Conservation (phyloP, 73 alveolate species). For the Blepharisma stoltei region DNA sequence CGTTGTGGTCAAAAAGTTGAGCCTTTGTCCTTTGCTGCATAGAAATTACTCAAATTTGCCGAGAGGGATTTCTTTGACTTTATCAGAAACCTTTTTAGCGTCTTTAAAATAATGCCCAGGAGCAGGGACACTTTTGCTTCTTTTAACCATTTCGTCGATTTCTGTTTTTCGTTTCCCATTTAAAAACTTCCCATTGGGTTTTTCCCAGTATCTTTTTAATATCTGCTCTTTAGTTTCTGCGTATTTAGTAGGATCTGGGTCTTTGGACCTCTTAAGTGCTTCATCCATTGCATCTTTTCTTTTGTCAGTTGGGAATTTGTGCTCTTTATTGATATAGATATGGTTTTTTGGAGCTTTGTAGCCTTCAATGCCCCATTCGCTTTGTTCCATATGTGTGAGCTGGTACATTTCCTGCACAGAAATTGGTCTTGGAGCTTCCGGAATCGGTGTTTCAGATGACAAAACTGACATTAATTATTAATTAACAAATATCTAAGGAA, state of each 20-base stretch:
- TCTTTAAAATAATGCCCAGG: slow-evolving; percentile 9
- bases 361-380: slow-evolving; percentile 10
- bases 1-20: slow-evolving; percentile 12
- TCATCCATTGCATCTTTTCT: neutral
- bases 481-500: too few relatives aligned
- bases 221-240: neutral
- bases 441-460: too few relatives aligned
- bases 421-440: too few relatives aligned
- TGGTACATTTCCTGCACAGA: too few relatives aligned
- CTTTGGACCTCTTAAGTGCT: neutral
- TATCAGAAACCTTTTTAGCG: neutral
- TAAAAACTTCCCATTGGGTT: slow-evolving; percentile 17
- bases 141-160: neutral
- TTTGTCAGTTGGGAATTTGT: slow-evolving; percentile 11
- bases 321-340: slow-evolving; percentile 11
- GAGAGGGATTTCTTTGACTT: neutral
- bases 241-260: slow-evolving; percentile 24
- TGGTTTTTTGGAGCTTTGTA: neutral
- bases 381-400: too few relatives aligned
- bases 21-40: slow-evolving; percentile 15
- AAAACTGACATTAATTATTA: too few relatives aligned
- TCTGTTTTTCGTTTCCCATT: neutral
- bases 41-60: slow-evolving; percentile 24
- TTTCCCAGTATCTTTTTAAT: neutral
- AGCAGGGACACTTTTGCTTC: neutral